Conservation (phyloP, 2,329 filamentous ascomycete species). For the Ceratocystis cacaofunesta region DNA sequence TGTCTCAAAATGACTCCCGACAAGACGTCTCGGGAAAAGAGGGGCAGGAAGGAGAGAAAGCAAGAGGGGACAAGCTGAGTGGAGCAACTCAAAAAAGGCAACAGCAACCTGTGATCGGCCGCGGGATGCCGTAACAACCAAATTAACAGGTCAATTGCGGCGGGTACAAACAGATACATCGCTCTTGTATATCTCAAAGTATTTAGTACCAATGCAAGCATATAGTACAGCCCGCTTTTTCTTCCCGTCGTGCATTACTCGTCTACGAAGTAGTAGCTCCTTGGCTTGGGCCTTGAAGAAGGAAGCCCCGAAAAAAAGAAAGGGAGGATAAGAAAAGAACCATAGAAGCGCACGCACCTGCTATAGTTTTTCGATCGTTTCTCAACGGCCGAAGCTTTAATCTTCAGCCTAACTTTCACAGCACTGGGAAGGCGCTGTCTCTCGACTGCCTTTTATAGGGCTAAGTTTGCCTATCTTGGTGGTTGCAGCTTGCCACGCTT, state of each 20-base stretch:
- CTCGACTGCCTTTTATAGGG: neutral
- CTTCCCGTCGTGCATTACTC: neutral
- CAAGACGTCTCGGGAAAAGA: neutral
- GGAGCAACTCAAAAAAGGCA: neutral
- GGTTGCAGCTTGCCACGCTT: neutral
- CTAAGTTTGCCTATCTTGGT: neutral
- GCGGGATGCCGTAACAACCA: neutral
- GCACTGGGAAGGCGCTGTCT: neutral
- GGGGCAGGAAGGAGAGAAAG: neutral
- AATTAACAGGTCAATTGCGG: neutral
- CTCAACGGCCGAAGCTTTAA: neutral
- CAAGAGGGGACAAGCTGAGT: neutral
- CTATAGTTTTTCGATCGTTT: neutral
- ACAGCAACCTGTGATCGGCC: constrained; percentile 2
- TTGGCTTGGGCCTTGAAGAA: neutral
- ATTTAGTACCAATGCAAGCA: neutral
- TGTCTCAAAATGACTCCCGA: neutral
- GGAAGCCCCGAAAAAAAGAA: neutral
- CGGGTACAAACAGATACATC: neutral
- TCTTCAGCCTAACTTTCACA: no score
- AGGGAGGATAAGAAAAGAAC: neutral
- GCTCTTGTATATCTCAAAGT: neutral
- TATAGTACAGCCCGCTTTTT: neutral
- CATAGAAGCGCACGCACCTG: neutral
- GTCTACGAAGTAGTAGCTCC: neutral